A percentile compares a stretch with the other conserved stretches of the same genome.
phyloP scores from a whole-genome alignment of 2,329 filamentous ascomycete genomes.

The Celoporthe dispersa region DNA sequence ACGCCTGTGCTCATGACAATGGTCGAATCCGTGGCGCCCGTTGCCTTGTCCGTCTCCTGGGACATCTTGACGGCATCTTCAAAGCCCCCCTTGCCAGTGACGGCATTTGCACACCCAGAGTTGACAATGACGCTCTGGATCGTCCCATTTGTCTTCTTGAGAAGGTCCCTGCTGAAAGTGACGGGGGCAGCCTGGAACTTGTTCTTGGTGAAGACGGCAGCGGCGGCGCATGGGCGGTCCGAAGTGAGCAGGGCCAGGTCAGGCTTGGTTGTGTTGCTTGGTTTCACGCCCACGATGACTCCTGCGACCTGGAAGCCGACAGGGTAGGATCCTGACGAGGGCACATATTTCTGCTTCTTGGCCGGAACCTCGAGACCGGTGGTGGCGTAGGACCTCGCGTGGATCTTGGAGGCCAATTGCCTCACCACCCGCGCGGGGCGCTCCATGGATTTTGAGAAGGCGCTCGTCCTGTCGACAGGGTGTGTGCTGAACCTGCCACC shows the following conservation, averaged over 20 bases:
- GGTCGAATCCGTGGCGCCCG: conserved; percentile 60
- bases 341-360: conserved; percentile 89
- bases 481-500: background rate
- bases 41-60: conserved; percentile 69
- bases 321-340: conserved; percentile 83
- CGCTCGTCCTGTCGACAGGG: conserved; percentile 7
- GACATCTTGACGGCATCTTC: conserved; percentile 91
- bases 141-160: conserved; percentile 70
- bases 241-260: conserved; percentile 90
- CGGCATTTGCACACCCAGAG: conserved; percentile 95
- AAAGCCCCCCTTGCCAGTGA: conserved; percentile 87
- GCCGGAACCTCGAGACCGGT: conserved; percentile 59
- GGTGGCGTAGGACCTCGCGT: conserved; percentile 27
- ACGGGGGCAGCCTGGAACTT: conserved; percentile 97
- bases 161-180: conserved; percentile 76
- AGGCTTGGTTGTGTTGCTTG: conserved; percentile 86
- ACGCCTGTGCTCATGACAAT: conserved; percentile 99
- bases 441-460: conserved; percentile 21
- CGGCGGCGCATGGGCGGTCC: conserved; percentile 81
- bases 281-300: conserved; percentile 91
- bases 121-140: conserved; percentile 88
- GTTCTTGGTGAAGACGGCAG: conserved; percentile 96
- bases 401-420: conserved; percentile 36
- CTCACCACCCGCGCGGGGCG: conserved; percentile 28
- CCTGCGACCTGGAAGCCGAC: conserved; percentile 87